Percentiles rank a stretch among this genome's conserved stretches.
Evolutionary conservation across 768 basidiomycete species (phyloP).

Genomic region (Tylopilus vinaceipallidus): DNA sequence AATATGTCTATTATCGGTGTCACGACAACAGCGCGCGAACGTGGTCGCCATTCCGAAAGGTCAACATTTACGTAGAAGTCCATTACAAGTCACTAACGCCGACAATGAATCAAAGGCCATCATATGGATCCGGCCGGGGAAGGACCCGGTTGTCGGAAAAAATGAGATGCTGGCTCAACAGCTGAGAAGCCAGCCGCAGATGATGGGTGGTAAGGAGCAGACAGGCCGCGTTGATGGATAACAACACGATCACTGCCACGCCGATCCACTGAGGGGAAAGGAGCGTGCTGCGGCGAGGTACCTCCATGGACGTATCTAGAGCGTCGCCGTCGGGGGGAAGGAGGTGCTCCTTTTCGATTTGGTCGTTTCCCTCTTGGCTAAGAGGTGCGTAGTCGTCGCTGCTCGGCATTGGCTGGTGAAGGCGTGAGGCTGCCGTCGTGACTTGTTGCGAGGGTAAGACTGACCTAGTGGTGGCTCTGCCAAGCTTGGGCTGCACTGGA

Average conservation of each 20-base stretch:
- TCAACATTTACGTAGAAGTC: not conserved
- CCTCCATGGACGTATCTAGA: conserved; percentile 1
- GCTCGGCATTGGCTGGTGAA: conserved; percentile 16
- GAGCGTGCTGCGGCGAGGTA: not conserved
- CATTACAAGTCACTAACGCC: not conserved
- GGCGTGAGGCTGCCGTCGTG: not conserved
- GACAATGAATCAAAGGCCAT: conserved; percentile 24
- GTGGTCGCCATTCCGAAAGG: not conserved
- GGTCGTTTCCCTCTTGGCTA: conserved; percentile 9
- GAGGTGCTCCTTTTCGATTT: conserved; percentile 17
- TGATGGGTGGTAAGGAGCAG: conserved; percentile 15
- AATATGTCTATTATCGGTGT: conserved; percentile 1
- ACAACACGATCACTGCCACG: conserved; percentile 19
- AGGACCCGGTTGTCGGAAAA: conserved; percentile 27
- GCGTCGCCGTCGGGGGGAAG: conserved; percentile 7
- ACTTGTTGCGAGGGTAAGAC: not conserved
- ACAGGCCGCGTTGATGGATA: conserved; percentile 25
- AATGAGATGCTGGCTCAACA: conserved; percentile 16
- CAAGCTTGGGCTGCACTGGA: not conserved
- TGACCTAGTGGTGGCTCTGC: conserved; percentile 2
- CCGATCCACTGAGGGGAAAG: conserved; percentile 10
- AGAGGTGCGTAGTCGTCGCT: conserved; percentile 10
- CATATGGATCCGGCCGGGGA: conserved; percentile 30
- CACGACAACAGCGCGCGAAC: not conserved
- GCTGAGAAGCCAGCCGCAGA: conserved; percentile 15